Evolutionary conservation across 2,329 filamentous ascomycete genomes (phyloP).

Genomic region (Fusarium papillatum): DNA sequence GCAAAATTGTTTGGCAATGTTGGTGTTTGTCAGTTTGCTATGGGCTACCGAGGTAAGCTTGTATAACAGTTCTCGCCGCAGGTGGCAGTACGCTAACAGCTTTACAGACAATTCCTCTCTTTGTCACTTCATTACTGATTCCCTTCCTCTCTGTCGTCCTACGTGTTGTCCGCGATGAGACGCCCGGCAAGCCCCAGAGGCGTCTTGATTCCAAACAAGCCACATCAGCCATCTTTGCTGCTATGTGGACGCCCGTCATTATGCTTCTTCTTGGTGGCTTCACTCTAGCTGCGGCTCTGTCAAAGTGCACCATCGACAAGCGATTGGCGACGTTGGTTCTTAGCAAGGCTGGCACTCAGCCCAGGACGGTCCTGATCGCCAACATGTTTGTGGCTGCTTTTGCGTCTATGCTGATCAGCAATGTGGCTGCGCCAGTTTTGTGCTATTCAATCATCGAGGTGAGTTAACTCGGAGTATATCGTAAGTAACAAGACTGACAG

Average conservation of each 20-base stretch:
- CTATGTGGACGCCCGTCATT: constrained; percentile 99
- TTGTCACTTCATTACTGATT: constrained; percentile 94
- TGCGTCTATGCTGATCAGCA: constrained; percentile 99
- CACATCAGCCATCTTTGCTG: constrained; percentile 86
- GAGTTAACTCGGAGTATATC: constrained; percentile 43
- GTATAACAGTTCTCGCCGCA: background rate
- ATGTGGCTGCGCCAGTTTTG: constrained; percentile 95
- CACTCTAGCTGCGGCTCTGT: constrained; percentile 93
- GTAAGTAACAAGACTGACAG: constrained; percentile 18
- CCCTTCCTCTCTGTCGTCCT: constrained; percentile 94
- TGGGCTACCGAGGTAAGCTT: constrained; percentile 92
- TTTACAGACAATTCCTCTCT: constrained; percentile 87
- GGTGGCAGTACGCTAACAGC: constrained; percentile 21
- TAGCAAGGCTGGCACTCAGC: constrained; percentile 94
- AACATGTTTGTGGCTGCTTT: constrained; percentile 99
- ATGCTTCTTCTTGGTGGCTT: constrained; percentile 98
- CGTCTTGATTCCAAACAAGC: constrained; percentile 86
- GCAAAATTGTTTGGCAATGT: constrained; percentile 94
- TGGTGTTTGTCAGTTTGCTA: constrained; percentile 92
- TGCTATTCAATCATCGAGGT: constrained; percentile 98
- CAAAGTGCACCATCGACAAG: constrained; percentile 98
- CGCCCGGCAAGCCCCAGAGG: constrained; percentile 66
- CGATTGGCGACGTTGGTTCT: constrained; percentile 96
- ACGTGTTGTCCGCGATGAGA: constrained; percentile 84
- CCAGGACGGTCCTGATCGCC: constrained; percentile 90